Conservation (phyloP, 73 alveolate species). For the Paramecium pentaurelia region DNA sequence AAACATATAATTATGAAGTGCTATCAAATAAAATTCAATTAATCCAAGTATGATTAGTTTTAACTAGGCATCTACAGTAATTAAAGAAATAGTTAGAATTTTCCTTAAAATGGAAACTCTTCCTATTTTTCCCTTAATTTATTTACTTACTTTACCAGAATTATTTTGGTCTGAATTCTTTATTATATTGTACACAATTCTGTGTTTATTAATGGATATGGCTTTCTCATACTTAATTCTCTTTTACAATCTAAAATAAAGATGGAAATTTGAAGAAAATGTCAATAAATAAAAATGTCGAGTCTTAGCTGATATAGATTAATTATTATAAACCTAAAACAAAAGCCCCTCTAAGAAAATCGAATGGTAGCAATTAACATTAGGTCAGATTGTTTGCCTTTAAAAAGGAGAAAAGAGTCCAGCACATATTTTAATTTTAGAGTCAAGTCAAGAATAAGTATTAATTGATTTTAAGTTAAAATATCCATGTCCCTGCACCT, state of each 20-base stretch:
- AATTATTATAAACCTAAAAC: background rate
- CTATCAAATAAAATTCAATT: background rate
- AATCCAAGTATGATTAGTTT: background rate
- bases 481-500: background rate
- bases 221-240: background rate
- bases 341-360: background rate
- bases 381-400: background rate
- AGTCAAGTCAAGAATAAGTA: background rate
- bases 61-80: background rate
- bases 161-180: background rate
- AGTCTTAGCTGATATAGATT: background rate
- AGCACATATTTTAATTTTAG: constrained; percentile 17
- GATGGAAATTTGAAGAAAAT: background rate
- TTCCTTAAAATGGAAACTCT: background rate
- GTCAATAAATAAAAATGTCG: background rate
- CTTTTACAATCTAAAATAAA: background rate
- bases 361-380: background rate
- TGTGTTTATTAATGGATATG: background rate
- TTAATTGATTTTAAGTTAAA: background rate
- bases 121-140: background rate
- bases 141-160: background rate
- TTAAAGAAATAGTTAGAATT: background rate
- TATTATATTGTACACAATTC: background rate
- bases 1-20: background rate
- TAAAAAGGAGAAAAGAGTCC: constrained; percentile 14